phyloP scores from a whole-genome alignment of 371 early-diverging fungal genomes.

The Parasitella parasitica region DNA sequence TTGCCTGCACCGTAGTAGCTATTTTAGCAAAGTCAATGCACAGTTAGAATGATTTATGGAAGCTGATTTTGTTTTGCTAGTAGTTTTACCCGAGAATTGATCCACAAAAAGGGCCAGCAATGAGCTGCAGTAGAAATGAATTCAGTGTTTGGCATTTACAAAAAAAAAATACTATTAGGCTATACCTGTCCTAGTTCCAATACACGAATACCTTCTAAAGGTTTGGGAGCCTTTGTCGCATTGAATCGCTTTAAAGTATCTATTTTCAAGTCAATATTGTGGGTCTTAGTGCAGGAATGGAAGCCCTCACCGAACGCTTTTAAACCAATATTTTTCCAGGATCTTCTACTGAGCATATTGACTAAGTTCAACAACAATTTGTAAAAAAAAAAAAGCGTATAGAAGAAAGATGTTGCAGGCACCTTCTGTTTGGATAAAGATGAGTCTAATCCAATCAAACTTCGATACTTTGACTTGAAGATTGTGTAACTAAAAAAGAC shows the following conservation, averaged over 20 bases:
- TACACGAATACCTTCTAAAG: conserved; percentile 50
- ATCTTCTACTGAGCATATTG: conserved; percentile 6
- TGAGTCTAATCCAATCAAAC: conserved; percentile 19
- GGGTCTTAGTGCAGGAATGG: too few species aligned
- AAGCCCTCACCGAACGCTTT: too few species aligned
- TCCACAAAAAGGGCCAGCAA: conserved; percentile 59
- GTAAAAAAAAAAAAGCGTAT: background rate
- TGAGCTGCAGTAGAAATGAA: conserved; percentile 26
- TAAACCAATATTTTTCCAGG: too few species aligned
- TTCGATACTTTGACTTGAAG: background rate
- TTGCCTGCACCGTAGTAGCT: conserved; percentile 48
- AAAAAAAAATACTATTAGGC: background rate
- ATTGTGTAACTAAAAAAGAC: background rate
- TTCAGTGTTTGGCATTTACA: background rate
- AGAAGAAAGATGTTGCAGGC: background rate
- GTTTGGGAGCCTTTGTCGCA: conserved; percentile 17
- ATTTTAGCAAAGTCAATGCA: background rate
- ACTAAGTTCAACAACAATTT: too few species aligned
- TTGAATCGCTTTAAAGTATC: background rate
- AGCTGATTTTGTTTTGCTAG: background rate
- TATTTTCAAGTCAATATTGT: too few species aligned
- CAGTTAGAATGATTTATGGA: background rate
- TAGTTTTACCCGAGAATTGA: conserved; percentile 46
- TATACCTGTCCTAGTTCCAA: conserved; percentile 54
- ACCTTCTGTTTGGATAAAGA: background rate